Conservation (phyloP, 2,329 filamentous ascomycete species). For the Diaporthe citrichinensis region DNA sequence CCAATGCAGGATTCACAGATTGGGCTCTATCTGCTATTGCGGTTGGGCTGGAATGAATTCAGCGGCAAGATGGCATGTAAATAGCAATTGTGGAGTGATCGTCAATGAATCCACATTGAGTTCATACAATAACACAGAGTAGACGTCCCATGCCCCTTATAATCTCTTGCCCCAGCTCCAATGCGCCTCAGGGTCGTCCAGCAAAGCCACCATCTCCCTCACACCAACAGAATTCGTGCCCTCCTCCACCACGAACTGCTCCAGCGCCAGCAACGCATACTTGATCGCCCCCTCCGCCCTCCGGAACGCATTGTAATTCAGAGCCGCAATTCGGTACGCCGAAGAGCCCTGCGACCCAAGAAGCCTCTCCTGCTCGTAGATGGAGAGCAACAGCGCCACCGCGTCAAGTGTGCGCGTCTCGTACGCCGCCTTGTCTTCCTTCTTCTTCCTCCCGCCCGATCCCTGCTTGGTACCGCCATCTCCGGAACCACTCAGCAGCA, state of each 20-base stretch:
- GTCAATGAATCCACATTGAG: background rate
- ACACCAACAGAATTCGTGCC: slow-evolving; percentile 51
- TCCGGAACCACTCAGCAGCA: slow-evolving; percentile 15
- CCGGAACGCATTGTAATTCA: slow-evolving; percentile 55
- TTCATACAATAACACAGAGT: no score
- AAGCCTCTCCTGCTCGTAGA: slow-evolving; percentile 54
- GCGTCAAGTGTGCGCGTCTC: slow-evolving; percentile 43
- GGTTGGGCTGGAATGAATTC: background rate
- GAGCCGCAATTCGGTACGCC: slow-evolving; percentile 55
- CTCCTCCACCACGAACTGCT: slow-evolving; percentile 54
- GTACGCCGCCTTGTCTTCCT: slow-evolving; percentile 25
- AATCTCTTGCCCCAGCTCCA: slow-evolving; percentile 35
- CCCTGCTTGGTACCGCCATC: background rate
- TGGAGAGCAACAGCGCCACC: slow-evolving; percentile 51
- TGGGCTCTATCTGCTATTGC: slow-evolving; percentile 8
- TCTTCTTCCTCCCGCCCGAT: background rate
- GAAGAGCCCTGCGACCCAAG: slow-evolving; percentile 54
- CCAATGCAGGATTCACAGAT: slow-evolving; percentile 11
- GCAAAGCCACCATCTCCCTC: slow-evolving; percentile 51
- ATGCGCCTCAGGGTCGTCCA: slow-evolving; percentile 46
- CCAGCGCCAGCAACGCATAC: slow-evolving; percentile 52
- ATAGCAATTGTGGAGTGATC: background rate
- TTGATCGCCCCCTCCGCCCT: slow-evolving; percentile 47
- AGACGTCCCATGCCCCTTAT: background rate
- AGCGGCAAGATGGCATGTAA: background rate